Conservation (phyloP, 2,329 filamentous ascomycete species). For the Aspergillus arachidicola region DNA sequence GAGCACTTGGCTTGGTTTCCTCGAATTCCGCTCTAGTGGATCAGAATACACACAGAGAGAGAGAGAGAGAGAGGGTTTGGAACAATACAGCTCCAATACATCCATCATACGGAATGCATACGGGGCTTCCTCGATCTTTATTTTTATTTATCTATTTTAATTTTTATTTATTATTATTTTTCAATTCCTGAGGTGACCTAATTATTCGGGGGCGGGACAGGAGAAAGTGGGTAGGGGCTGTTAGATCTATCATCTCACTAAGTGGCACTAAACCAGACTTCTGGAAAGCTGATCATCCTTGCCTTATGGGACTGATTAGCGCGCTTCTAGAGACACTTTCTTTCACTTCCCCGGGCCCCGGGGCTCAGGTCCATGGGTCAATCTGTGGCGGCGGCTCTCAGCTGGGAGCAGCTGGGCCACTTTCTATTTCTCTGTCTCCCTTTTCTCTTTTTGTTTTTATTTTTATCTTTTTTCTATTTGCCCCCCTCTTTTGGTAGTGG, state of each 20-base stretch:
- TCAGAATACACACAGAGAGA: neutral
- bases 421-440: conserved; percentile 14
- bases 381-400: conserved; percentile 26
- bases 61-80: neutral
- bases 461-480: conserved; percentile 20
- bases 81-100: neutral
- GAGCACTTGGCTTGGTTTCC: neutral
- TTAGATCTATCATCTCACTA: conserved; percentile 44
- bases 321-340: conserved; percentile 31
- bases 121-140: conserved; percentile 4
- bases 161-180: neutral
- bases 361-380: conserved; percentile 34
- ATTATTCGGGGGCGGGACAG: conserved; percentile 24
- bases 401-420: conserved; percentile 18
- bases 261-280: conserved; percentile 37
- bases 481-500: conserved; percentile 13
- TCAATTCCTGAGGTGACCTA: neutral
- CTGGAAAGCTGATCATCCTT: conserved; percentile 40
- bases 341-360: conserved; percentile 39
- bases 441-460: conserved; percentile 4
- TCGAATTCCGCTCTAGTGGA: neutral
- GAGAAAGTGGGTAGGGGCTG: conserved; percentile 19
- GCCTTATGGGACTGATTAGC: conserved; percentile 35
- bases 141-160: neutral
- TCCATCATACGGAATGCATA: conserved; percentile 15